Base-by-base conservation (phyloP, 2,329 filamentous ascomycete species). In the Pseudocercospora ulei region DNA sequence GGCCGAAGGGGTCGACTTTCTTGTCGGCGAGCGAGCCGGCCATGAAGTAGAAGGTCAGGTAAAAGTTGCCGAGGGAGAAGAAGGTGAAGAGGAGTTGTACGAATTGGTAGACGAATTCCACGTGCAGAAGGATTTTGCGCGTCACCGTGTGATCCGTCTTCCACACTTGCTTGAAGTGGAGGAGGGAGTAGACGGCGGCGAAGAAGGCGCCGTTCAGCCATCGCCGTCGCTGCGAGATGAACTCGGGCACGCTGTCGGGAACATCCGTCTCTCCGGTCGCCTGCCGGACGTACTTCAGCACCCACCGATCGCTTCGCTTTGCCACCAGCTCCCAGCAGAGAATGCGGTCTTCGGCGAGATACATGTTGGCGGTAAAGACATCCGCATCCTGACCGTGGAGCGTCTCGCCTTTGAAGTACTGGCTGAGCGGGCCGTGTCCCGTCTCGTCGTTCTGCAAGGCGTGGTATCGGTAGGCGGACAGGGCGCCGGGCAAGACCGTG, bases 141-240 rank as follows among this genome's bases (percentile, higher is more conserved):
- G 78, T 72, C 13, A 96, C 56, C 1, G 85, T 90, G 63, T 98
- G 90, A 60, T 96, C 90, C 0, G 90, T 98, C 14, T 66, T 65
- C 82, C 88, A 93, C 56, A 98, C 79, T 63, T 98, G 92, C 52
- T 75, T 79, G 62, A 88, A 94, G 64, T 98, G 90, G 26, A 95
- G 82, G 2, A 96, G 76, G 1, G 88, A 96, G 69, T 96, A 98
- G 36, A 96, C 87, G 27, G 90, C 90, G 0, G 90, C 92, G 60
- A 98, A 98, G 69, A 98, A 98, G 50, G 90, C 90, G 58, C 90
- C 90, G 60, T 98, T 98, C 46, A 98, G 78, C 90, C 90, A 98
- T 62, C 90, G 77, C 58, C 90, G 78, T 57, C 90, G 81, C 58
- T 98, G 90, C 0, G 87, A 96, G 56, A 98, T 87, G 57, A 98